These are phyloP conservation scores for Uncinocarpus reesii DNA, from an alignment of 2,329 filamentous ascomycete species.

Conservation along the genomic window DNA sequence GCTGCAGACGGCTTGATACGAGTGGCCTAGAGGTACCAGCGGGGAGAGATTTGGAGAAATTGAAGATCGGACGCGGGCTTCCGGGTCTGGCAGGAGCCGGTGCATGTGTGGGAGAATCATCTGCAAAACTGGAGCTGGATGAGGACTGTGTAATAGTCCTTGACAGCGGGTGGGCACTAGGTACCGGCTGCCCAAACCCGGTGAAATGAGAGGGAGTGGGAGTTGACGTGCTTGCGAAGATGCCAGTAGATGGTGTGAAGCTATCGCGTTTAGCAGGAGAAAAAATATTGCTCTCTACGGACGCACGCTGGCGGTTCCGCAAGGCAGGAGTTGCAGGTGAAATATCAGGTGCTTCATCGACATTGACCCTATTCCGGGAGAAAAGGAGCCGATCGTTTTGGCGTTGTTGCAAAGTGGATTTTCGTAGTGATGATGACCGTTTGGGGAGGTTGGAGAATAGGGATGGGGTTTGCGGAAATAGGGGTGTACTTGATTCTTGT, in stretches of 20 bases:
- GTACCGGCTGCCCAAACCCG: slow-evolving; percentile 27
- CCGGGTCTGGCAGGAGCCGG: slow-evolving; percentile 45
- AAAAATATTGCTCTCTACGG: slow-evolving; percentile 62
- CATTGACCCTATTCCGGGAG: slow-evolving; percentile 24
- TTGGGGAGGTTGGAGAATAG: slow-evolving; percentile 51
- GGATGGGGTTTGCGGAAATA: slow-evolving; percentile 30
- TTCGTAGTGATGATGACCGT: slow-evolving; percentile 66
- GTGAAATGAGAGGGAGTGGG: slow-evolving; percentile 3
- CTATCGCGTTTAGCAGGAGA: slow-evolving; percentile 55
- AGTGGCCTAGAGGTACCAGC: slow-evolving; percentile 46
- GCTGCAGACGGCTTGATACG: slow-evolving; percentile 34
- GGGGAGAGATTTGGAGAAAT: slow-evolving; percentile 68
- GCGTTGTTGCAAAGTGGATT: slow-evolving; percentile 79
- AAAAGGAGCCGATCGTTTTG: slow-evolving; percentile 56
- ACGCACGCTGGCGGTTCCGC: slow-evolving; percentile 59
- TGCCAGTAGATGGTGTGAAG: slow-evolving; percentile 49
- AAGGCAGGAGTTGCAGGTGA: slow-evolving; percentile 46
- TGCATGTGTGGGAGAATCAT: slow-evolving; percentile 59
- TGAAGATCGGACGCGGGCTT: slow-evolving; percentile 41
- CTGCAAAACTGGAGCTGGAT: slow-evolving; percentile 64
- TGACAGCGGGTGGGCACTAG: slow-evolving; percentile 64
- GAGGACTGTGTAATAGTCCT: slow-evolving; percentile 79
- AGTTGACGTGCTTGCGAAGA: slow-evolving; percentile 31
- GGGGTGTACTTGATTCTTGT: neutral
- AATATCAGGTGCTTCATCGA: slow-evolving; percentile 39